A percentile compares a stretch with the other conserved stretches of the same genome.
Conservation (phyloP, 208 protist genomes). For the Jaenimonas drosophilae region DNA sequence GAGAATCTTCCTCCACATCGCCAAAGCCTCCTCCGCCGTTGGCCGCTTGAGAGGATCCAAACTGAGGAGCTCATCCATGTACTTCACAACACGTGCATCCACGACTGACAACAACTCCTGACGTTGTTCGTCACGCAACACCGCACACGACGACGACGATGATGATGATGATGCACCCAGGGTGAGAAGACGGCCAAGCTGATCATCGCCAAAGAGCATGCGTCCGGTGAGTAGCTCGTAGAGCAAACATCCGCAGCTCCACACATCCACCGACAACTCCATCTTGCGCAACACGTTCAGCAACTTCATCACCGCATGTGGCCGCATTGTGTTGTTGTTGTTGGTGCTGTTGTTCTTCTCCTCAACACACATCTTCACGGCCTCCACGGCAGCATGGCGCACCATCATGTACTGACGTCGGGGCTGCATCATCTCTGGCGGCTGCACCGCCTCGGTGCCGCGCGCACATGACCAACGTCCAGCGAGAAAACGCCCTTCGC, state of each 20-base stretch:
- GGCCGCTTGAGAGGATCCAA: conserved; percentile 55
- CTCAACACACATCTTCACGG: not conserved
- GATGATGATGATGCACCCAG: no score
- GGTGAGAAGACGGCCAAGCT: conserved; percentile 41
- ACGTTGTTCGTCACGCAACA: conserved; percentile 1
- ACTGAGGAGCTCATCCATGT: conserved; percentile 36
- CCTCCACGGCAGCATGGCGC: conserved; percentile 14
- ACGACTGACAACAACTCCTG: conserved; percentile 17
- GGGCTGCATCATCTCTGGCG: conserved; percentile 53
- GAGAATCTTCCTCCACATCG: conserved; percentile 44
- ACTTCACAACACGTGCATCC: conserved; percentile 35
- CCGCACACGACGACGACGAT: not conserved
- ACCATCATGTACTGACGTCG: conserved; percentile 40
- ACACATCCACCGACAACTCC: conserved; percentile 73
- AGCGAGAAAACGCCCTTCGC: conserved; percentile 32
- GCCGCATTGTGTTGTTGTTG: not conserved
- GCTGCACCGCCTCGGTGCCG: conserved; percentile 78
- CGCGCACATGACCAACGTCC: conserved; percentile 41
- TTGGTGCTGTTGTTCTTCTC: not conserved
- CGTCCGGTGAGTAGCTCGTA: conserved; percentile 77
- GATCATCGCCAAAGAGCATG: conserved; percentile 68
- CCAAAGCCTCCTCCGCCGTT: conserved; percentile 39
- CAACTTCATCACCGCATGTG: conserved; percentile 2
- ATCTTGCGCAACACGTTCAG: conserved; percentile 18
- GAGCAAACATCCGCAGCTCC: conserved; percentile 71